Percentiles rank a stretch among this genome's conserved stretches.
phyloP scores from a whole-genome alignment of 139 green algal species.

The Dunaliella primolecta region DNA sequence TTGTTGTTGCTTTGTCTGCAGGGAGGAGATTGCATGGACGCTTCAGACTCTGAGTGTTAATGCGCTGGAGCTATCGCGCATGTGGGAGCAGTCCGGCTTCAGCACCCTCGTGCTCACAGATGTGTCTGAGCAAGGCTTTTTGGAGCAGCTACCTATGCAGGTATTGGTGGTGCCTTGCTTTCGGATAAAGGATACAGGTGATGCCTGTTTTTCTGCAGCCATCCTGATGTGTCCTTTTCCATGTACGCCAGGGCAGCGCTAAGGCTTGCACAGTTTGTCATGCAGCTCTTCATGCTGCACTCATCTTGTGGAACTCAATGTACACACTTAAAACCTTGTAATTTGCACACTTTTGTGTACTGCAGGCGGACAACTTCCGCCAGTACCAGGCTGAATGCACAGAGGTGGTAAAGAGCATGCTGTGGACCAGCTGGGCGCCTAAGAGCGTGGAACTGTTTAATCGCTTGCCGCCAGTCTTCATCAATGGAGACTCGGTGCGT shows the following conservation, averaged over 20 bases:
- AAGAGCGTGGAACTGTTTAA: constrained; percentile 69
- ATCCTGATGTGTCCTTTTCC: too few species aligned
- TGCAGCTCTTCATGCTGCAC: too few species aligned
- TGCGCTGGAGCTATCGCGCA: constrained; percentile 56
- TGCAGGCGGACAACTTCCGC: constrained; percentile 51
- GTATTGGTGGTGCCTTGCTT: constrained; percentile 13
- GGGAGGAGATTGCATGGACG: constrained; percentile 69
- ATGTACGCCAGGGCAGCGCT: too few species aligned
- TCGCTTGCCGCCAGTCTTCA: constrained; percentile 61
- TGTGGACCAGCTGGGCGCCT: constrained; percentile 74
- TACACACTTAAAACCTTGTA: too few species aligned
- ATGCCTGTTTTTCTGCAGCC: neutral
- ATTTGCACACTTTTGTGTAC: too few species aligned
- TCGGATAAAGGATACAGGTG: neutral
- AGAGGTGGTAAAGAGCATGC: constrained; percentile 54
- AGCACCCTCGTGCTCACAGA: constrained; percentile 47
- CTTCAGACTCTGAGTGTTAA: constrained; percentile 73
- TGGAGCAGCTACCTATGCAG: constrained; percentile 47
- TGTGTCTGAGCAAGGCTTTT: constrained; percentile 43
- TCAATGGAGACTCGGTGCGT: constrained; percentile 70
- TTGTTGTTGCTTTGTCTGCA: too few species aligned
- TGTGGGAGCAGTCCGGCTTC: constrained; percentile 61
- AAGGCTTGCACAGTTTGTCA: too few species aligned
- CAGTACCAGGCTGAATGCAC: constrained; percentile 46
- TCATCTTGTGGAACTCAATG: too few species aligned